Percentiles rank a stretch among this genome's conserved stretches.
Conservation (phyloP, 2,329 filamentous ascomycete genomes). For the Cladophialophora bantiana region DNA sequence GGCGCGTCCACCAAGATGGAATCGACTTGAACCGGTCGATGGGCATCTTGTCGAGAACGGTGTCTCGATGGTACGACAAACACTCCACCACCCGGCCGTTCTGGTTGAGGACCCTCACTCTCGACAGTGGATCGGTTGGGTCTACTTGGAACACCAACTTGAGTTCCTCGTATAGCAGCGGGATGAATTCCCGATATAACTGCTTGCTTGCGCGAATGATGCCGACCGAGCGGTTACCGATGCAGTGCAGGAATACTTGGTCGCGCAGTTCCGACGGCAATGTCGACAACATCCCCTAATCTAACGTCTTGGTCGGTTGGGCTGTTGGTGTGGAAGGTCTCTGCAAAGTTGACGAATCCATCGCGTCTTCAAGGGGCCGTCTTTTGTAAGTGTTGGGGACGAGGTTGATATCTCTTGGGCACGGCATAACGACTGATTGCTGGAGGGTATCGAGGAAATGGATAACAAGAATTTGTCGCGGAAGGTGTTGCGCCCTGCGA, state of each 20-base stretch:
- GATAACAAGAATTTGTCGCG: too few relatives aligned
- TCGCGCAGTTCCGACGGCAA: neutral
- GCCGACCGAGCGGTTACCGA: conserved; percentile 3
- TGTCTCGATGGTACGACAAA: neutral
- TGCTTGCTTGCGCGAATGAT: conserved; percentile 1
- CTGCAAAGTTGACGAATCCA: too few relatives aligned
- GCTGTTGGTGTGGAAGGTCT: too few relatives aligned
- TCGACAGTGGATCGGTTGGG: neutral
- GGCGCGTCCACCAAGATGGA: conserved; percentile 4
- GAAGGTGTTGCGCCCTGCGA: too few relatives aligned
- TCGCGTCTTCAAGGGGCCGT: too few relatives aligned
- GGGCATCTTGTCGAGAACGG: conserved; percentile 7
- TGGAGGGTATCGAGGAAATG: too few relatives aligned
- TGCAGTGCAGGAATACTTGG: conserved; percentile 5
- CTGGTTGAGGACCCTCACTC: neutral
- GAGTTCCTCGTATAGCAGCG: neutral
- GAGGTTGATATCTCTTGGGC: too few relatives aligned
- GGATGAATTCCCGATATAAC: neutral
- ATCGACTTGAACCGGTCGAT: conserved; percentile 9
- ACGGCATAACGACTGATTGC: too few relatives aligned
- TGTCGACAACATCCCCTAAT: too few relatives aligned
- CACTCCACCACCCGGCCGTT: neutral
- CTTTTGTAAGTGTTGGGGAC: too few relatives aligned
- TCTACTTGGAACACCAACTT: conserved; percentile 2
- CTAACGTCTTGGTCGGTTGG: too few relatives aligned